These are phyloP conservation scores for Vitis riparia DNA, from an alignment of 164 flowering plant species.

Conservation along the genomic window DNA sequence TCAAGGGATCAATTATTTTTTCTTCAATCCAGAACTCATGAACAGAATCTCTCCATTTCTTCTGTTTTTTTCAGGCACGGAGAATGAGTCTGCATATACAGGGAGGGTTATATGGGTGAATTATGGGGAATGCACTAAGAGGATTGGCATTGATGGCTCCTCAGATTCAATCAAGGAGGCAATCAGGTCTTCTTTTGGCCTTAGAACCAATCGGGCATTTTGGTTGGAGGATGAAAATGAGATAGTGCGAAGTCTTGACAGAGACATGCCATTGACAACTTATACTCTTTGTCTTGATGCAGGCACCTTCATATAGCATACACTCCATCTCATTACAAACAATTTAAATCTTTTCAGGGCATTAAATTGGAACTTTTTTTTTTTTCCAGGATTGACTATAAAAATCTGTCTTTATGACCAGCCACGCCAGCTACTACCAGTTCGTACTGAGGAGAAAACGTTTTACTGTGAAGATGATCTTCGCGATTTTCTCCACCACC, in stretches of 20 bases:
- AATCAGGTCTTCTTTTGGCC: conserved; percentile 38
- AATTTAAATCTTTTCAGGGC: neutral
- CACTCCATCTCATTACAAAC: neutral
- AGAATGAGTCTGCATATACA: conserved; percentile 25
- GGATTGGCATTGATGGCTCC: conserved; percentile 44
- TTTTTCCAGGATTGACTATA: neutral
- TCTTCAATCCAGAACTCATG: no score
- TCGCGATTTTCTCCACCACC: neutral
- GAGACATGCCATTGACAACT: conserved; percentile 42
- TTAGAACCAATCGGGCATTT: conserved; percentile 43
- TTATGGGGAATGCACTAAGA: conserved; percentile 38
- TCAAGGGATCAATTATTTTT: no score
- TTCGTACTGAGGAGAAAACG: neutral
- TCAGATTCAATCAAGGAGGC: conserved; percentile 49
- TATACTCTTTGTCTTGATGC: conserved; percentile 45
- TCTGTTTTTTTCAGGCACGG: conserved; percentile 23
- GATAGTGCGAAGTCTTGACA: conserved; percentile 36
- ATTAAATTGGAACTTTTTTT: neutral
- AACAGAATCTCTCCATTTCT: no score
- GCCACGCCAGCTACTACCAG: neutral
- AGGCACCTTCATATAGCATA: conserved; percentile 20
- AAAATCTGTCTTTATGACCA: neutral
- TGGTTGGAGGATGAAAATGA: conserved; percentile 49
- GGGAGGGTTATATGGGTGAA: conserved; percentile 43
- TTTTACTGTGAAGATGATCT: neutral